Percentiles rank a stretch among this genome's conserved stretches.
These are phyloP conservation scores for Chytriomyces hyalinus DNA, from an alignment of 192 early-diverging fungal genomes.

Conservation along the genomic window DNA sequence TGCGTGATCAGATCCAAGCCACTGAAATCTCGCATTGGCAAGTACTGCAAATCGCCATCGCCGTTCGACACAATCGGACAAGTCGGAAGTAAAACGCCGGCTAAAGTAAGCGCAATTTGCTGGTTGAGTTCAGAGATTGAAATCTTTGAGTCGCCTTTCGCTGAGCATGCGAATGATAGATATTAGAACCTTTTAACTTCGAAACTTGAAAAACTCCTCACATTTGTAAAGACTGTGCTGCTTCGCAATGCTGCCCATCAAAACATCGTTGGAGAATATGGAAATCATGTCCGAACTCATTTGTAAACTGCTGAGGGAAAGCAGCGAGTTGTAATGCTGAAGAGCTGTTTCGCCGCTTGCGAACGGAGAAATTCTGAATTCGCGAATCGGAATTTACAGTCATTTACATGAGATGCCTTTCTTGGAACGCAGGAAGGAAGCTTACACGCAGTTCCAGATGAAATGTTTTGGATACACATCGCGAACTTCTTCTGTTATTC, in stretches of 20 bases:
- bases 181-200: neutral
- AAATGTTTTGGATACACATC: conserved; percentile 38
- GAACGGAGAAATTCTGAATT: conserved; percentile 43
- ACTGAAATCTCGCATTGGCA: conserved; percentile 15
- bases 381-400: neutral
- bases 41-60: conserved; percentile 24
- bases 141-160: conserved; percentile 21
- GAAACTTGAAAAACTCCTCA: neutral
- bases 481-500: conserved; percentile 47
- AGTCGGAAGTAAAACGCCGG: conserved; percentile 41
- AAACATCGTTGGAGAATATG: conserved; percentile 44
- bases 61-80: conserved; percentile 8
- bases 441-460: conserved; percentile 44
- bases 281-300: conserved; percentile 36
- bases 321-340: conserved; percentile 54
- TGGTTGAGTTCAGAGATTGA: conserved; percentile 41
- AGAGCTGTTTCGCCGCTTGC: conserved; percentile 49
- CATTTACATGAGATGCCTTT: no score
- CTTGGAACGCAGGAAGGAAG: neutral
- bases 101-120: conserved; percentile 42
- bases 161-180: neutral
- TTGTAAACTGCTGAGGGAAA: conserved; percentile 47
- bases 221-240: conserved; percentile 24
- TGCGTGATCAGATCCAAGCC: conserved; percentile 24
- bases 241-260: conserved; percentile 30